Evolutionary conservation across 1,284 basidiomycete genomes (phyloP).

Genomic region (Porogramme epimiltina): DNA sequence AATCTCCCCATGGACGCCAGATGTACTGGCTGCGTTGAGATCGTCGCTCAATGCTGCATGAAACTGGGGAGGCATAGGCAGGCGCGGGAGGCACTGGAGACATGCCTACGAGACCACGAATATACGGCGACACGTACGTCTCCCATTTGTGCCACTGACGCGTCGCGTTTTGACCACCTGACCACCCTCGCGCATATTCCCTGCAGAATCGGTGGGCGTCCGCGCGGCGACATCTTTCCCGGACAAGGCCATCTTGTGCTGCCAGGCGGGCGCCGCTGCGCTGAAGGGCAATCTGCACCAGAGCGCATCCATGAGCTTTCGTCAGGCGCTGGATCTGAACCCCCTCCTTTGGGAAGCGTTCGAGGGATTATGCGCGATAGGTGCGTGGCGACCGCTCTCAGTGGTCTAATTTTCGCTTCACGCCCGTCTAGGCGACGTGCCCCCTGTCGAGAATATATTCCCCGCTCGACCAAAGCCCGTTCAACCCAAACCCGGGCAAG

Average conservation of each 20-base stretch:
- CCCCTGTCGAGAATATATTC: slow-evolving; percentile 70
- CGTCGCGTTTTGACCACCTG: slow-evolving; percentile 13
- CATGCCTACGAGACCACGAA: slow-evolving; percentile 50
- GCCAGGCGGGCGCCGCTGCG: slow-evolving; percentile 71
- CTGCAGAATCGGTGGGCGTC: slow-evolving; percentile 50
- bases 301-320: slow-evolving; percentile 72
- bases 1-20: slow-evolving; percentile 54
- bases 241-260: slow-evolving; percentile 66
- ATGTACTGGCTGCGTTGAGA: slow-evolving; percentile 78
- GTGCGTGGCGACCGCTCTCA: slow-evolving; percentile 52
- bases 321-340: slow-evolving; percentile 71
- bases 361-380: slow-evolving; percentile 83
- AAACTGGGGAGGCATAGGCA: slow-evolving; percentile 70
- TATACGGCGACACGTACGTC: slow-evolving; percentile 58
- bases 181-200: neutral
- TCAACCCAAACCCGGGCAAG: slow-evolving; percentile 53
- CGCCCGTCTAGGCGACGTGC: slow-evolving; percentile 53
- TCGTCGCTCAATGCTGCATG: slow-evolving; percentile 79
- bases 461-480: slow-evolving; percentile 64
- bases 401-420: slow-evolving; percentile 15
- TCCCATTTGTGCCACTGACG: slow-evolving; percentile 11
- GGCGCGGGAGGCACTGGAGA: slow-evolving; percentile 71
- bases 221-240: slow-evolving; percentile 57
- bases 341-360: slow-evolving; percentile 94
- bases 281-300: slow-evolving; percentile 75